Conservation (phyloP, 306 rosid species). For the Cicer judaicum region DNA sequence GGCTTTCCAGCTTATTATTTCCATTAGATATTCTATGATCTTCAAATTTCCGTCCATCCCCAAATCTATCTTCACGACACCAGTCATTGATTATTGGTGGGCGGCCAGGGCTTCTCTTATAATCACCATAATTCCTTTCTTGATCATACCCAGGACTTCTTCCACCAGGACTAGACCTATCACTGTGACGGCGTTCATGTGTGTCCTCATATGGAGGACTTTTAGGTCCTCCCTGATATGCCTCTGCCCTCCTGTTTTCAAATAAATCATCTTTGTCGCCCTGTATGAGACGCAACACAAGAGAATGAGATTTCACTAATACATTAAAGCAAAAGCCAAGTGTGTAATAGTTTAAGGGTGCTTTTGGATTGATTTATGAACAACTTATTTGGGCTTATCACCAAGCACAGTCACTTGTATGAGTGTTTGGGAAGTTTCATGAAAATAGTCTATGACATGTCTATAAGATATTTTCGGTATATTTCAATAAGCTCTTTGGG, state of each 20-base stretch:
- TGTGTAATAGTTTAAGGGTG: slow-evolving; percentile 7
- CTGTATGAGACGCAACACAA: slow-evolving; percentile 54
- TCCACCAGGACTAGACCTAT: slow-evolving; percentile 80
- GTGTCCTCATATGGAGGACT: slow-evolving; percentile 85
- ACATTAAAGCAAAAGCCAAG: slow-evolving; percentile 26
- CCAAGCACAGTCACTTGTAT: slow-evolving; percentile 2
- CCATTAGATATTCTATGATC: slow-evolving; percentile 67
- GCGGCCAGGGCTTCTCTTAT: slow-evolving; percentile 70
- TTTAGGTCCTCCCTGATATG: slow-evolving; percentile 71
- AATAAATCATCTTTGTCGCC: slow-evolving; percentile 74
- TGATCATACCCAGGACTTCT: slow-evolving; percentile 90
- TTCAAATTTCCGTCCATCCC: slow-evolving; percentile 52
- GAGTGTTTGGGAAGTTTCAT: background rate
- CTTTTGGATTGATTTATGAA: background rate
- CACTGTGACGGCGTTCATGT: slow-evolving; percentile 70
- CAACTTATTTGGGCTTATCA: slow-evolving; percentile 3
- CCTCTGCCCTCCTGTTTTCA: slow-evolving; percentile 64
- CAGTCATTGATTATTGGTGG: slow-evolving; percentile 81
- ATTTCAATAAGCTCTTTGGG: background rate
- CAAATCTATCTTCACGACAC: slow-evolving; percentile 88
- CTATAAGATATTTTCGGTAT: background rate
- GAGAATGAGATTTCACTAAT: slow-evolving; percentile 16
- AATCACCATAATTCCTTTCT: slow-evolving; percentile 69
- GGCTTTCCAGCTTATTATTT: slow-evolving; percentile 65
- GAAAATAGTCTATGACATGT: background rate